Evolutionary conservation across 75 land plant species (phyloP).

Genomic region (Pinus albicaulis): DNA sequence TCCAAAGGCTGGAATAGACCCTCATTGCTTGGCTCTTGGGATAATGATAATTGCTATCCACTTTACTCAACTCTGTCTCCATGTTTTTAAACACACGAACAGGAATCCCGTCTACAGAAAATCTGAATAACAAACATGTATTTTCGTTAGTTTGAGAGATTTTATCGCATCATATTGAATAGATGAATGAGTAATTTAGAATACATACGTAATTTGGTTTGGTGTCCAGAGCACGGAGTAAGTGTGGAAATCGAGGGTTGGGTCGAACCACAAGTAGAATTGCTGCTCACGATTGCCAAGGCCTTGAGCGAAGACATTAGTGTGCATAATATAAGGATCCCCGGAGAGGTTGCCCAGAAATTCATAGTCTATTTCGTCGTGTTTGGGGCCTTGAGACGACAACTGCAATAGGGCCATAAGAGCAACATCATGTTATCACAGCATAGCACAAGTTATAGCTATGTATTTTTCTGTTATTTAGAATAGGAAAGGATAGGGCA

Average conservation of each 20-base stretch:
- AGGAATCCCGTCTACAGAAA: conserved; percentile 42
- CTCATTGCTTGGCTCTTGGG: background rate
- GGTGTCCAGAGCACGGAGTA: conserved; percentile 47
- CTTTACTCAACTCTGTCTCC: conserved; percentile 17
- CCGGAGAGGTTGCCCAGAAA: conserved; percentile 64
- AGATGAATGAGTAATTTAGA: no score
- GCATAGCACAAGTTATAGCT: no score
- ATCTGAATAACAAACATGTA: conserved; percentile 20
- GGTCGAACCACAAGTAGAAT: conserved; percentile 79
- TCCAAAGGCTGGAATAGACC: background rate
- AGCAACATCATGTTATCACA: no score
- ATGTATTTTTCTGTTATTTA: no score
- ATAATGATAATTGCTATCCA: no score
- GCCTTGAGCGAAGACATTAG: conserved; percentile 72
- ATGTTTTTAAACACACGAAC: conserved; percentile 40
- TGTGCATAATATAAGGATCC: conserved; percentile 71
- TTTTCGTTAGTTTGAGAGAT: no score
- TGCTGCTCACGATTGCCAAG: conserved; percentile 69
- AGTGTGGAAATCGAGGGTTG: conserved; percentile 45
- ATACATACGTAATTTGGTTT: conserved; percentile 23
- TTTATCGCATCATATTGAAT: no score
- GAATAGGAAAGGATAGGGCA: no score
- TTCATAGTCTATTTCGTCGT: conserved; percentile 82
- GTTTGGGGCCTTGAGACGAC: conserved; percentile 64
- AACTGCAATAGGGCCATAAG: background rate